Evolutionary conservation across 768 basidiomycete genomes (phyloP).

Genomic region (Dictyophora rubrovolvata): DNA sequence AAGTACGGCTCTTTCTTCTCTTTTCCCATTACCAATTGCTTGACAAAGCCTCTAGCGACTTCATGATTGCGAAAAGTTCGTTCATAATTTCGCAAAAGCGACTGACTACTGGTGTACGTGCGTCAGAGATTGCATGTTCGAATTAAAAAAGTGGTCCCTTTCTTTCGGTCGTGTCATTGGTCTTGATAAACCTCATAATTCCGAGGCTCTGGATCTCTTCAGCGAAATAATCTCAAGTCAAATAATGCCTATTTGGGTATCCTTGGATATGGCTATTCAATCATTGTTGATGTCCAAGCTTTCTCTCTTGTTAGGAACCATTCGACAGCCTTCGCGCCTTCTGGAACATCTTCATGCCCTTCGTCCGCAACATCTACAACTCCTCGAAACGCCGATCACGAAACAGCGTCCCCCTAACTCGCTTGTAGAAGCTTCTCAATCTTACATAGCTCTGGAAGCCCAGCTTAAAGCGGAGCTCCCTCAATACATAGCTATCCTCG

Average conservation of each 20-base stretch:
- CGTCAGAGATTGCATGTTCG: conserved; percentile 38
- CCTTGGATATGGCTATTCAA: conserved; percentile 44
- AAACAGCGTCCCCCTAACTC: conserved; percentile 59
- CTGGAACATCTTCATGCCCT: conserved; percentile 64
- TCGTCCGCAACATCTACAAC: conserved; percentile 59
- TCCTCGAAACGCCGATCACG: conserved; percentile 55
- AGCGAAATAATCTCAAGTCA: conserved; percentile 43
- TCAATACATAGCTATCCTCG: conserved; percentile 43
- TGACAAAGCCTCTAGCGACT: neutral
- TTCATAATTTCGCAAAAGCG: conserved; percentile 50
- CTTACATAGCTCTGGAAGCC: conserved; percentile 66
- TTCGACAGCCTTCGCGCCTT: conserved; percentile 53
- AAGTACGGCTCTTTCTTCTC: neutral
- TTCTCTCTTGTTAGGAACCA: conserved; percentile 45
- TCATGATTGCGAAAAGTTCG: conserved; percentile 42
- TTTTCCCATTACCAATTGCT: neutral
- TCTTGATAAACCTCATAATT: conserved; percentile 26
- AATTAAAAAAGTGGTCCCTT: conserved; percentile 51
- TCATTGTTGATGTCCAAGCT: conserved; percentile 49
- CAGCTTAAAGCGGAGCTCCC: conserved; percentile 69
- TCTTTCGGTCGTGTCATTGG: conserved; percentile 46
- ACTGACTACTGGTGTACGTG: conserved; percentile 54
- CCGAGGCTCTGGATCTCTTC: conserved; percentile 34
- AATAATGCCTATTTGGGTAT: conserved; percentile 41
- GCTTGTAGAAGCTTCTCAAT: conserved; percentile 62